Percentiles rank a stretch among this genome's conserved stretches.
Evolutionary conservation across 164 flowering plant species (phyloP).

Genomic region (Echeveria elegans): DNA sequence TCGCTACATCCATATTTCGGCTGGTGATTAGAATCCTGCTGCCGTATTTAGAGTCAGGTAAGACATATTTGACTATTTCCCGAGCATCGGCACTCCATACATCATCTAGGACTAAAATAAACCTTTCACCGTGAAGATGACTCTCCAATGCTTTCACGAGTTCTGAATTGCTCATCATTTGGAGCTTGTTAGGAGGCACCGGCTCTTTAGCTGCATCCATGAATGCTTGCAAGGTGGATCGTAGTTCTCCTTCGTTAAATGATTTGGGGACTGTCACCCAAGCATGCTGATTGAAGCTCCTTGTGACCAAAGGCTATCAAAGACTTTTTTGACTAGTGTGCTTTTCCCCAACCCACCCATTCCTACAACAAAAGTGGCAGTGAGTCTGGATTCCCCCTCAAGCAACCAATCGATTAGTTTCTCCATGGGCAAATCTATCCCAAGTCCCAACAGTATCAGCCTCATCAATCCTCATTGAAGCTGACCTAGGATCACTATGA

Average conservation of each 20-base stretch:
- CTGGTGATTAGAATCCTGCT: constrained; percentile 22
- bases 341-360: constrained; percentile 17
- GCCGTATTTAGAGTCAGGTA: constrained; percentile 16
- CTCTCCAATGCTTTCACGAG: constrained; percentile 8
- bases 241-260: constrained; percentile 1
- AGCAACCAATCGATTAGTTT: constrained; percentile 8
- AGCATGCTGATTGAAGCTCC: constrained; percentile 11
- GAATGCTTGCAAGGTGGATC: constrained; percentile 5
- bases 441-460: constrained; percentile 11
- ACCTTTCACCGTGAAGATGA: constrained; percentile 16
- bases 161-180: background rate
- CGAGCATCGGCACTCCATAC: constrained; percentile 18
- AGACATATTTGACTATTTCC: constrained; percentile 15
- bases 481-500: constrained; percentile 3
- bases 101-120: constrained; percentile 27
- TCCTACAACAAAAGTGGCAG: constrained; percentile 11
- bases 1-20: constrained; percentile 13
- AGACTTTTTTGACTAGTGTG: constrained; percentile 15
- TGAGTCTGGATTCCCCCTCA: constrained; percentile 5
- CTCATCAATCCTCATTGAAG: constrained; percentile 10
- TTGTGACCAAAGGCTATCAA: constrained; percentile 2
- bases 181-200: constrained; percentile 3
- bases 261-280: constrained; percentile 16
- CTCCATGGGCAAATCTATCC: constrained; percentile 8
- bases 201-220: constrained; percentile 9